phyloP scores from a whole-genome alignment of 1,284 basidiomycete genomes.

The Wolfiporia cocos region DNA sequence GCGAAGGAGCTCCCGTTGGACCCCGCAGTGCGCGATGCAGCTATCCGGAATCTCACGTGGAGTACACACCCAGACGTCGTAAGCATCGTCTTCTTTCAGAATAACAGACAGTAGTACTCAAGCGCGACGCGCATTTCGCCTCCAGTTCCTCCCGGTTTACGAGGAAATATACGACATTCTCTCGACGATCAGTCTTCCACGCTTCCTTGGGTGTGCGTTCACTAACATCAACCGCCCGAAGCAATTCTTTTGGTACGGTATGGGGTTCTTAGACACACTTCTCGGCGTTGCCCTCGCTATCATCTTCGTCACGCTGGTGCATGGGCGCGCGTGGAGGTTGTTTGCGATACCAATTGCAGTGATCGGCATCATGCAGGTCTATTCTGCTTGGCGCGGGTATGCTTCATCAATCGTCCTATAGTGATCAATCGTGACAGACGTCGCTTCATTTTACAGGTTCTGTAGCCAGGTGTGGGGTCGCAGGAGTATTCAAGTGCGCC shows the following conservation, averaged over 20 bases:
- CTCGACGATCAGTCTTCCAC: constrained; percentile 33
- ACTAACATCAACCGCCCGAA: constrained; percentile 32
- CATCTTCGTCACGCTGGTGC: constrained; percentile 38
- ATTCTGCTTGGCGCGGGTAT: constrained; percentile 33
- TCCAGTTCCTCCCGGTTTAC: constrained; percentile 31
- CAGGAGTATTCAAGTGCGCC: constrained; percentile 27
- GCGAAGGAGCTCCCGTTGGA: constrained; percentile 32
- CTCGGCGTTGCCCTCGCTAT: constrained; percentile 21
- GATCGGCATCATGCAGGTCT: constrained; percentile 29
- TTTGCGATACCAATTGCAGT: constrained; percentile 21
- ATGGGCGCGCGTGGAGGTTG: constrained; percentile 67
- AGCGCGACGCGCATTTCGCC: too few species aligned
- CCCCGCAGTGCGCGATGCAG: constrained; percentile 25
- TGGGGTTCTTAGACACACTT: constrained; percentile 20
- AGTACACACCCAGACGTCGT: constrained; percentile 35
- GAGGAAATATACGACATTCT: constrained; percentile 63
- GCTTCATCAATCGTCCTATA: not conserved
- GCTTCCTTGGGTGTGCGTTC: constrained; percentile 19
- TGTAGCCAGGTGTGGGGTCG: constrained; percentile 32
- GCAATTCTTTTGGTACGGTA: constrained; percentile 30
- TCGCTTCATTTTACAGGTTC: constrained; percentile 22
- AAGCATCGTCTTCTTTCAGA: constrained; percentile 13
- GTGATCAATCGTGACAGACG: not conserved
- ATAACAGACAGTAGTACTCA: too few species aligned
- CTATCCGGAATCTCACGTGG: constrained; percentile 24